Evolutionary conservation across 768 basidiomycete species (phyloP).

Genomic region (Termitomyces sp.): DNA sequence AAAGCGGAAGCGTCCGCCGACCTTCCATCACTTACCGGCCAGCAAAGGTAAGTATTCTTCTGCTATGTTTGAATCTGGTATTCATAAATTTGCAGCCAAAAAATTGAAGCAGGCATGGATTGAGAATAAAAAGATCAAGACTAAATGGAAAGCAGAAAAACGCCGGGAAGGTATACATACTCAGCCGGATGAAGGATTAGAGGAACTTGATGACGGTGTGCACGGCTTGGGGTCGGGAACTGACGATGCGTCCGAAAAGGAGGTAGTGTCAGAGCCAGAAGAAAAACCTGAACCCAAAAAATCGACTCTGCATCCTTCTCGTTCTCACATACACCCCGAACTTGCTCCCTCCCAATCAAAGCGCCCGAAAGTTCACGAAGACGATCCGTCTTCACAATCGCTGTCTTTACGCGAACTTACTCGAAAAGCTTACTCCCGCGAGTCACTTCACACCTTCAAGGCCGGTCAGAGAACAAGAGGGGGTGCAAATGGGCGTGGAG

Average conservation of each 20-base stretch:
- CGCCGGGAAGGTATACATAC: constrained; percentile 36
- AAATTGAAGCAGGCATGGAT: constrained; percentile 82
- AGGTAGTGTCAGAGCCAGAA: constrained; percentile 14
- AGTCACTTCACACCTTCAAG: constrained; percentile 57
- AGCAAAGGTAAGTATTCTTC: constrained; percentile 48
- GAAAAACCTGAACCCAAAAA: constrained; percentile 12
- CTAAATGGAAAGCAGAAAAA: constrained; percentile 75
- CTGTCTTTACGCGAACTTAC: constrained; percentile 57
- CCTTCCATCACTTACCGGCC: constrained; percentile 64
- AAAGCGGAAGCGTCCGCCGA: constrained; percentile 63
- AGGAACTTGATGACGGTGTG: constrained; percentile 8
- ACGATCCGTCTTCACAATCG: constrained; percentile 14
- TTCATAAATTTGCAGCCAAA: constrained; percentile 49
- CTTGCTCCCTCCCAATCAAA: constrained; percentile 19
- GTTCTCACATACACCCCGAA: constrained; percentile 25
- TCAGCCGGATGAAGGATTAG: constrained; percentile 13
- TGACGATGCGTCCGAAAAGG: constrained; percentile 14
- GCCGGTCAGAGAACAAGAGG: constrained; percentile 36
- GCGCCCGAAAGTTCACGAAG: constrained; percentile 17
- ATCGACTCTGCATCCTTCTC: constrained; percentile 22
- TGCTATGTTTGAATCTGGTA: background rate
- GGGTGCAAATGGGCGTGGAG: constrained; percentile 17
- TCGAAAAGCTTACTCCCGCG: constrained; percentile 57
- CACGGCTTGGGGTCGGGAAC: constrained; percentile 16
- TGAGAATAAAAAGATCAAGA: constrained; percentile 70